Percentiles rank a stretch among this genome's conserved stretches.
These are phyloP conservation scores for Pulveroboletus sp. DNA, from an alignment of 768 basidiomycete genomes.

Conservation along the genomic window DNA sequence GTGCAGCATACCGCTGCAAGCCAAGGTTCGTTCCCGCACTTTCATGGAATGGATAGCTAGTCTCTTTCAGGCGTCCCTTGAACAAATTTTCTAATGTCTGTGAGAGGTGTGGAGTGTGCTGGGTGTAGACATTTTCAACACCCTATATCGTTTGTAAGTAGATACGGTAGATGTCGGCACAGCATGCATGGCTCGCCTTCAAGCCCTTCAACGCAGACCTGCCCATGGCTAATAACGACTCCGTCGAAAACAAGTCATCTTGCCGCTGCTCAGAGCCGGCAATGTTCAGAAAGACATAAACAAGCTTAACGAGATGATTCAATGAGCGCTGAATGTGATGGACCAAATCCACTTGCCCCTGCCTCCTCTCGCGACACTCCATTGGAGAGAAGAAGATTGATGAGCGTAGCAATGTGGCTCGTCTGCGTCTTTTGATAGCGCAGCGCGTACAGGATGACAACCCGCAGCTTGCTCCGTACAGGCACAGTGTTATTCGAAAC, in stretches of 20 bases:
- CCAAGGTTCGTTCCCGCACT: slow-evolving; percentile 63
- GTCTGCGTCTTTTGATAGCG: slow-evolving; percentile 90
- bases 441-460: slow-evolving; percentile 89
- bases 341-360: slow-evolving; percentile 37
- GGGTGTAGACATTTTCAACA: slow-evolving; percentile 98
- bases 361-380: slow-evolving; percentile 77
- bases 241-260: slow-evolving; percentile 94
- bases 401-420: slow-evolving; percentile 73
- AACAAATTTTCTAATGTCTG: slow-evolving; percentile 89
- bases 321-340: slow-evolving; percentile 5
- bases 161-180: not conserved
- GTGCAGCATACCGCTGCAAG: slow-evolving; percentile 55
- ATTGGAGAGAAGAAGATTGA: slow-evolving; percentile 69
- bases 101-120: slow-evolving; percentile 89
- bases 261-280: slow-evolving; percentile 95
- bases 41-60: slow-evolving; percentile 85
- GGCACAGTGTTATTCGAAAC: slow-evolving; percentile 65
- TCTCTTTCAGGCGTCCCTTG: slow-evolving; percentile 80
- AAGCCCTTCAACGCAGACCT: slow-evolving; percentile 93
- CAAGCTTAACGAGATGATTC: slow-evolving; percentile 51
- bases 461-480: slow-evolving; percentile 76
- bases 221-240: slow-evolving; percentile 90
- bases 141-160: slow-evolving; percentile 48
- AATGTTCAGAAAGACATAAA: slow-evolving; percentile 88
- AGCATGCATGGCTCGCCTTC: slow-evolving; percentile 51